These are phyloP conservation scores for Strombidium stylifer DNA, from an alignment of 73 alveolate species.

Conservation along the genomic window DNA sequence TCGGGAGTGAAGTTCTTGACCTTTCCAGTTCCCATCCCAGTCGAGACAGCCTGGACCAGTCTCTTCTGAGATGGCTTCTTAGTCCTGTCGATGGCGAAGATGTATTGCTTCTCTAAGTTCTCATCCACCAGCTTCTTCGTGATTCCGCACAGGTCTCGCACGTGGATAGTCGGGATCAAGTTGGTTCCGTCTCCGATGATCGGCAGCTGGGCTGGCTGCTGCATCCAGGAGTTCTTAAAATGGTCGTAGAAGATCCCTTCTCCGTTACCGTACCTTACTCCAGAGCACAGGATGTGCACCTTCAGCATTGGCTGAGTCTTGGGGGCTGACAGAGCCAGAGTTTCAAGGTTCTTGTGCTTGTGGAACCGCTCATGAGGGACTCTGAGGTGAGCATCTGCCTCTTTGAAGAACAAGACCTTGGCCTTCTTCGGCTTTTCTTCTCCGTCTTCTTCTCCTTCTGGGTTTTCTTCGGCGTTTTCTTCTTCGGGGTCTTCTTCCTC, in stretches of 20 bases:
- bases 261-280: conserved; percentile 95
- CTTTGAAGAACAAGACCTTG: conserved; percentile 75
- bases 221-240: conserved; percentile 72
- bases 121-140: conserved; percentile 80
- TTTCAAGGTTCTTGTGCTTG: conserved; percentile 88
- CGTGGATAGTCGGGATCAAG: conserved; percentile 93
- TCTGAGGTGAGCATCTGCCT: conserved; percentile 82
- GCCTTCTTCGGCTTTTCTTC: conserved; percentile 26
- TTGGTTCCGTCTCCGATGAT: conserved; percentile 73
- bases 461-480: conserved; percentile 40
- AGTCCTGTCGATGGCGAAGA: conserved; percentile 95
- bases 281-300: conserved; percentile 91
- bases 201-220: conserved; percentile 3
- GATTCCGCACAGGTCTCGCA: conserved; percentile 87
- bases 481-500: conserved; percentile 52
- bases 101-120: conserved; percentile 84
- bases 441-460: conserved; percentile 40
- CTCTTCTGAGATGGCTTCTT: conserved; percentile 86
- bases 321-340: conserved; percentile 77
- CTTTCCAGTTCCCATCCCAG: conserved; percentile 94
- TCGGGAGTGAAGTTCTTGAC: conserved; percentile 26
- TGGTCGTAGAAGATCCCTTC: conserved; percentile 59
- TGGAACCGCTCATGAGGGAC: conserved; percentile 73
- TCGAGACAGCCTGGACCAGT: conserved; percentile 86
- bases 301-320: conserved; percentile 88